Evolutionary conservation across 352 stramenopile genomes (phyloP), one percentile per base, ranked within the genome.

Genomic region (Pythium sp.): DNA sequence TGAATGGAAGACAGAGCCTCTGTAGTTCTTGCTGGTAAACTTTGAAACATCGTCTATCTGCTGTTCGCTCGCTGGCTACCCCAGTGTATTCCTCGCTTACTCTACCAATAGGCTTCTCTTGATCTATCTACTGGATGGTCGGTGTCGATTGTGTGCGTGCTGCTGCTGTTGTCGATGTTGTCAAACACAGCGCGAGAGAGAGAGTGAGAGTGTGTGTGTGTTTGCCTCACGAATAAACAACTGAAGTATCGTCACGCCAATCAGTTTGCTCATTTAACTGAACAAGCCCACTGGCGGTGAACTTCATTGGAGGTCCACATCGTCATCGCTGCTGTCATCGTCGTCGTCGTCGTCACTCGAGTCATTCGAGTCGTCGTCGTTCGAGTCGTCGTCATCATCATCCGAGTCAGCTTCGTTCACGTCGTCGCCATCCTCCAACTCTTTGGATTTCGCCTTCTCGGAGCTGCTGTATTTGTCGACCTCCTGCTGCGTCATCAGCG

Each of bases 401-500:
- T 88, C 65, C 22, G 57, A 73, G 26, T 62, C 64, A 24, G 30
- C 70, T 32, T 71, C 71, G 24, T 70, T 69, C 28, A 80, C 68
- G 24, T 73, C 69, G 32, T 67, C 67, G 26, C 64, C 71, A 41
- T 72, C 73, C 8, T 62, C 41, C 9, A 62, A 1, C 2, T 62
- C 54, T 18, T 64, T 47, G 2, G 28, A 7, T 28, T 65, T 65
- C 26, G 77, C 64, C 9, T 74, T 84, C 64, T 84, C 84, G 4
- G 77, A 78, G 18, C 78, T 81, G 43, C 18, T 51, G 76, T 90
- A 81, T 63, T 87, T 87, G 3, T 66, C 75, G 20, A 80, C 77
- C 22, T 92, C 81, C 69, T 92, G 82, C 47, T 87, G 81, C 11
- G 84, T 90, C 87, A 95, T 92, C n/a, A 95, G 72, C 12, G 87